Conservation (phyloP, 306 rosid species). For the Casuarina equisetifolia region DNA sequence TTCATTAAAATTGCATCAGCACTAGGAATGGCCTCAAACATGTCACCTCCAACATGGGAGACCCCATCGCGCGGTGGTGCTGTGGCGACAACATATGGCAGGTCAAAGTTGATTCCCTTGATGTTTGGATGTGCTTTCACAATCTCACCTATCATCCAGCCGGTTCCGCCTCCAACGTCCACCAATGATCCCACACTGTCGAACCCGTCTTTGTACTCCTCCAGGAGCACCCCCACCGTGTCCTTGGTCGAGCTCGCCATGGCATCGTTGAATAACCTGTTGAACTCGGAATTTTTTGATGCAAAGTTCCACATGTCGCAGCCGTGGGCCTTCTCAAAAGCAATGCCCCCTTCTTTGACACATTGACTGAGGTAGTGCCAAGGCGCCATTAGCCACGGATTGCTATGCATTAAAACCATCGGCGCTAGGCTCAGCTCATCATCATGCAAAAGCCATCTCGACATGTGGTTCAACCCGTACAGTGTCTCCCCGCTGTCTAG, state of each 20-base stretch:
- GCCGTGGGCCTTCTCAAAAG: conserved; percentile 38
- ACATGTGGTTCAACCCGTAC: conserved; percentile 30
- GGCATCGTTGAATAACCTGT: conserved; percentile 33
- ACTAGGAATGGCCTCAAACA: conserved; percentile 34
- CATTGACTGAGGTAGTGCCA: conserved; percentile 34
- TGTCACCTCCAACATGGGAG: conserved; percentile 39
- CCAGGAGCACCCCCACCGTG: conserved; percentile 1
- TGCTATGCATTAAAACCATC: conserved; percentile 20
- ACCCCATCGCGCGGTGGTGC: conserved; percentile 33
- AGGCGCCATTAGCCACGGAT: conserved; percentile 21
- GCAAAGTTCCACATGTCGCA: conserved; percentile 33
- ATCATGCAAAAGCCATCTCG: conserved; percentile 35
- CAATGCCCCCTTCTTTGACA: conserved; percentile 23
- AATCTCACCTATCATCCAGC: conserved; percentile 24
- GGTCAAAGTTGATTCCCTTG: conserved; percentile 40
- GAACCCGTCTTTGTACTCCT: conserved; percentile 27
- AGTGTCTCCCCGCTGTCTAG: conserved; percentile 19
- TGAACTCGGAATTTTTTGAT: conserved; percentile 23
- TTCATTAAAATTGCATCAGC: conserved; percentile 49
- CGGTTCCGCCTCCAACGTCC: conserved; percentile 47
- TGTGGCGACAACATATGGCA: conserved; percentile 37
- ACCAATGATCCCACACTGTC: conserved; percentile 22
- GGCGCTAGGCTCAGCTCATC: conserved; percentile 25
- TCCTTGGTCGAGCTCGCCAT: conserved; percentile 34
- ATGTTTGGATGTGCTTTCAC: conserved; percentile 37